Base-by-base conservation (phyloP, 2,329 filamentous ascomycete genomes). In the Capronia epimyces region DNA sequence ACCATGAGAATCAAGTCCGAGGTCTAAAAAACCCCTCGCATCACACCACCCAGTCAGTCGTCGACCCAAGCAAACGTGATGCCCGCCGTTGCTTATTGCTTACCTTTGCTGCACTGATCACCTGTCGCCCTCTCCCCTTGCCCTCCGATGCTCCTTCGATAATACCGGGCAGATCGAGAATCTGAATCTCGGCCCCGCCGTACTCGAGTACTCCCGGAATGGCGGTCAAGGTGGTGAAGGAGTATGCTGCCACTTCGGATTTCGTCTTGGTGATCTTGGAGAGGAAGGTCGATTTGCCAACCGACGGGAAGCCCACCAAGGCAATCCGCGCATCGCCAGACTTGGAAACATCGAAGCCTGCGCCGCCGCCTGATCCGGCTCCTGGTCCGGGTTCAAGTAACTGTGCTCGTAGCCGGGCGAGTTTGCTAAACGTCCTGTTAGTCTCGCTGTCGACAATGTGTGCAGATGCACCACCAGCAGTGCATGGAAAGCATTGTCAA, bases 191-290 rank as follows among this genome's bases (percentile, higher is more conserved):
- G 1, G 93, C 93, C 46, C 93, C 94, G 10, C 90, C 93, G 71
- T 98, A 98, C 74, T 96, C 91, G 48, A 98, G 80, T 32, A 98
- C 94, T 61, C 93, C 93, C 1, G 93, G 93, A 61, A 98, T 98
- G 29, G 93, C 94, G 8, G 93, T 98, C 39, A 98, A 77, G 1
- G 93, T 98, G 9, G 93, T 98, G 80, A 98, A 98, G 50, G 91
- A 84, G 67, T 98, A 98, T 0, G 93, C 87, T 1, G 93, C 93
- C 22, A 96, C 89, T 68, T 96, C 91, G 44, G 89, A 95, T 65
- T 89, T 89, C 32, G 94, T 98, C 73, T 95, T 97, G 43, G 93
- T 98, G 67, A 98, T 94, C 66, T 97, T 96, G 43, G 90, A 96
- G n/a, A 98, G 70, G 66, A 98, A 97, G 0, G 93, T 98, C 2